Conservation (phyloP, 352 stramenopile genomes). For the Pythium brassicae region DNA sequence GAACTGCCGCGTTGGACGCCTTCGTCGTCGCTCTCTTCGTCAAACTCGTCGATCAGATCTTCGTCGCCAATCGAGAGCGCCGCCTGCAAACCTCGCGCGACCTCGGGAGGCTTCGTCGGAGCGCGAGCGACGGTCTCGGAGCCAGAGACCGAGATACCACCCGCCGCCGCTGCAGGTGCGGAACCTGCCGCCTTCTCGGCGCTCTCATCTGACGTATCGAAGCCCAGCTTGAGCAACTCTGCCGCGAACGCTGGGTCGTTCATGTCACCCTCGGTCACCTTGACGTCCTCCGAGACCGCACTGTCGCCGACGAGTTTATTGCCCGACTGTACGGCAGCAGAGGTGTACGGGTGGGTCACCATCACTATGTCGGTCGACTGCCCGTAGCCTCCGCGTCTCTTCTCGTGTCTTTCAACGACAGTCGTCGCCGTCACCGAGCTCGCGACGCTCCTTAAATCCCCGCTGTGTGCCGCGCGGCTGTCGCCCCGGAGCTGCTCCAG, state of each 20-base stretch:
- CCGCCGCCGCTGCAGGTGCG: not conserved
- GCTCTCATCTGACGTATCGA: slow-evolving; percentile 11
- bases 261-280: slow-evolving; percentile 60
- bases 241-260: slow-evolving; percentile 44
- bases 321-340: slow-evolving; percentile 1
- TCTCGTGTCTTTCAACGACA: not conserved
- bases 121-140: not conserved
- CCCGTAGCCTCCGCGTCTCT: not conserved
- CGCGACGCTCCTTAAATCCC: not conserved
- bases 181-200: not conserved
- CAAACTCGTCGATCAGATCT: slow-evolving; percentile 68
- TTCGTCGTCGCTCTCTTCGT: slow-evolving; percentile 36
- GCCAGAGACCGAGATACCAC: not conserved
- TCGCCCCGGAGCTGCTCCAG: slow-evolving; percentile 9
- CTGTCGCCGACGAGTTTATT: slow-evolving; percentile 9
- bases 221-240: slow-evolving; percentile 38
- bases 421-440: not conserved
- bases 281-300: slow-evolving; percentile 27
- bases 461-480: not conserved
- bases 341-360: slow-evolving; percentile 12
- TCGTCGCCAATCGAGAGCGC: slow-evolving; percentile 42
- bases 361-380: slow-evolving; percentile 1
- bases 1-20: slow-evolving; percentile 1
- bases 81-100: not conserved
- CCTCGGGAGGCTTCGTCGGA: not conserved